Percentiles rank a stretch among this genome's conserved stretches.
Conservation (phyloP, 768 basidiomycete genomes). For the Hygrophorus pudorinus region DNA sequence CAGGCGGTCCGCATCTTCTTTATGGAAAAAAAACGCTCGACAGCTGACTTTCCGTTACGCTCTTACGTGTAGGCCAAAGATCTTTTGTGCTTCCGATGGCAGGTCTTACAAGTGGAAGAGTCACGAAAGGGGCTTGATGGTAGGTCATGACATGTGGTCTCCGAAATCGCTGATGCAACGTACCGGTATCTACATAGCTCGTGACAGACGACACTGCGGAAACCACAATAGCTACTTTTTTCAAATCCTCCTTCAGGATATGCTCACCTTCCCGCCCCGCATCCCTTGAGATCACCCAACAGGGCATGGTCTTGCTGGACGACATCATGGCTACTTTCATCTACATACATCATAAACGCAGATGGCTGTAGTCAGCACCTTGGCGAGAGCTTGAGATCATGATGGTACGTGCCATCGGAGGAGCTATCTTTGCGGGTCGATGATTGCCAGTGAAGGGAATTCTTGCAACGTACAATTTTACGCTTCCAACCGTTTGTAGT, state of each 20-base stretch:
- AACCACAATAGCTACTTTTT: slow-evolving; percentile 12
- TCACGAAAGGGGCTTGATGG: background rate
- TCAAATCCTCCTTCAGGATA: slow-evolving; percentile 6
- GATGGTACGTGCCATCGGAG: no score
- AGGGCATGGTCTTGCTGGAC: slow-evolving; percentile 17
- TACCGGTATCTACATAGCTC: no score
- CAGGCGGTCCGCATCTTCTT: background rate
- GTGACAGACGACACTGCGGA: no score
- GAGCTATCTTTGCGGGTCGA: no score
- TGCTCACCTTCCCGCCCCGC: slow-evolving; percentile 7
- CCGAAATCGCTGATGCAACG: no score
- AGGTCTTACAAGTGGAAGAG: slow-evolving; percentile 4
- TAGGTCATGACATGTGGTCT: slow-evolving; percentile 3
- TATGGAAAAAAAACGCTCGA: background rate
- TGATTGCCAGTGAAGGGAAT: no score
- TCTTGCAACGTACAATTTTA: no score
- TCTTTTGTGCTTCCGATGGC: slow-evolving; percentile 2
- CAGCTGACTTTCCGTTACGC: background rate
- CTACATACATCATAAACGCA: slow-evolving; percentile 18
- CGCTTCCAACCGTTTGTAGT: no score
- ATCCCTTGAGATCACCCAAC: slow-evolving; percentile 15
- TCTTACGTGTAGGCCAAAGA: background rate
- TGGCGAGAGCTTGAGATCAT: no score
- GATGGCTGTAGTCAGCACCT: no score
- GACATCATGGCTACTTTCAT: slow-evolving; percentile 20